phyloP scores from a whole-genome alignment of 1,284 basidiomycete species.

The Irpex sp. region DNA sequence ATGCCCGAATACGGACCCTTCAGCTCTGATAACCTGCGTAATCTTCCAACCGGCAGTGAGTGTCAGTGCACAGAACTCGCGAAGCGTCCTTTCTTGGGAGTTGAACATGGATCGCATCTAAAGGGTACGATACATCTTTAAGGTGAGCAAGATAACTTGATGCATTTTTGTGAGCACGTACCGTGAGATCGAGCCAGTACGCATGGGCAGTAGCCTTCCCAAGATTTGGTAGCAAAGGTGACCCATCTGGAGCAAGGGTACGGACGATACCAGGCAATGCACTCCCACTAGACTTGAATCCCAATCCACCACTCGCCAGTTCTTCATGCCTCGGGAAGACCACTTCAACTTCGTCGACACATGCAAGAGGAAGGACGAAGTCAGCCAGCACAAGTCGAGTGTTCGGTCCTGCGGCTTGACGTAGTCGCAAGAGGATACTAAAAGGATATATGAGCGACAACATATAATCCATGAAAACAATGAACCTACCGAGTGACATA shows the following conservation, averaged over 20 bases:
- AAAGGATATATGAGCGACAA: neutral
- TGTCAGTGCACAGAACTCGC: slow-evolving; percentile 55
- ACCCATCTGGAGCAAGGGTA: slow-evolving; percentile 37
- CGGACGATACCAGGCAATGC: slow-evolving; percentile 20
- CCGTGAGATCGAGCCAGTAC: slow-evolving; percentile 72
- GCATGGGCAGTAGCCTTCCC: slow-evolving; percentile 69
- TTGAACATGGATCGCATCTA: slow-evolving; percentile 75
- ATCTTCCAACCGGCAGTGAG: slow-evolving; percentile 68
- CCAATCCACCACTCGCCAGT: slow-evolving; percentile 10
- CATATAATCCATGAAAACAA: neutral
- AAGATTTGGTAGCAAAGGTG: slow-evolving; percentile 61
- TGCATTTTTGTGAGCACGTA: slow-evolving; percentile 27
- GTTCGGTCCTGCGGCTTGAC: slow-evolving; percentile 30
- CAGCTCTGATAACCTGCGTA: slow-evolving; percentile 50
- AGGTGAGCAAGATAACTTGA: neutral
- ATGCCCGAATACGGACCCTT: slow-evolving; percentile 63
- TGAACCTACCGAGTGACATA: slow-evolving; percentile 36
- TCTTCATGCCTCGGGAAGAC: slow-evolving; percentile 17
- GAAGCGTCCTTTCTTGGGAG: slow-evolving; percentile 65
- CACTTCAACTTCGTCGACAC: slow-evolving; percentile 41
- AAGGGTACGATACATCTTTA: neutral
- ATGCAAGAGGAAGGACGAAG: slow-evolving; percentile 65
- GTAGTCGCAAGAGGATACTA: slow-evolving; percentile 34
- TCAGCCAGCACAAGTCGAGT: slow-evolving; percentile 68
- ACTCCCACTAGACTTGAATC: slow-evolving; percentile 21